These are phyloP conservation scores for Perilla frutescens DNA, from an alignment of 257 asterid species.

Conservation along the genomic window DNA sequence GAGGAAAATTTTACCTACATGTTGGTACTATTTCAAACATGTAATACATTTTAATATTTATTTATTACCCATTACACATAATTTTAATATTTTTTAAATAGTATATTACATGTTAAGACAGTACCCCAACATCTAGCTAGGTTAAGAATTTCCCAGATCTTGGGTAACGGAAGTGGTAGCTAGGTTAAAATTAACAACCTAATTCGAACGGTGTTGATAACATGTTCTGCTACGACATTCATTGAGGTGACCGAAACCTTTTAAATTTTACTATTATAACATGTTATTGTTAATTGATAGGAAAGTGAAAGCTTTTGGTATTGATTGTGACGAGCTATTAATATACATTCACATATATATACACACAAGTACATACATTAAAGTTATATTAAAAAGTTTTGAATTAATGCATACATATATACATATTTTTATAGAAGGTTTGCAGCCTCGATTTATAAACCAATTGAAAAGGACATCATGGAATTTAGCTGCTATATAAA, in stretches of 20 bases:
- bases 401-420: not conserved
- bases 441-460: slow-evolving; percentile 13
- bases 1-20: no score
- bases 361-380: not conserved
- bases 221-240: slow-evolving; percentile 16
- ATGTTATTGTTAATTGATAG: not conserved
- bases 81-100: no score
- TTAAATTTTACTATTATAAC: not conserved
- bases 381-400: not conserved
- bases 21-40: no score
- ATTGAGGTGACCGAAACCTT: not conserved
- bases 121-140: no score
- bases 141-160: not conserved
- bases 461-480: not conserved
- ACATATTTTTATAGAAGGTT: not conserved
- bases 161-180: not conserved
- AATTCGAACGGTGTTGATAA: slow-evolving; percentile 3
- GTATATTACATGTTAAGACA: no score
- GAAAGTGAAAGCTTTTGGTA: slow-evolving; percentile 18
- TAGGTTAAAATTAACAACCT: not conserved
- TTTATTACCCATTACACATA: no score
- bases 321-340: slow-evolving; percentile 13
- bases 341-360: not conserved
- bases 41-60: no score
- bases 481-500: slow-evolving; percentile 17